Conservation (phyloP, 164 flowering plant species). For the Chimonanthus praecox region DNA sequence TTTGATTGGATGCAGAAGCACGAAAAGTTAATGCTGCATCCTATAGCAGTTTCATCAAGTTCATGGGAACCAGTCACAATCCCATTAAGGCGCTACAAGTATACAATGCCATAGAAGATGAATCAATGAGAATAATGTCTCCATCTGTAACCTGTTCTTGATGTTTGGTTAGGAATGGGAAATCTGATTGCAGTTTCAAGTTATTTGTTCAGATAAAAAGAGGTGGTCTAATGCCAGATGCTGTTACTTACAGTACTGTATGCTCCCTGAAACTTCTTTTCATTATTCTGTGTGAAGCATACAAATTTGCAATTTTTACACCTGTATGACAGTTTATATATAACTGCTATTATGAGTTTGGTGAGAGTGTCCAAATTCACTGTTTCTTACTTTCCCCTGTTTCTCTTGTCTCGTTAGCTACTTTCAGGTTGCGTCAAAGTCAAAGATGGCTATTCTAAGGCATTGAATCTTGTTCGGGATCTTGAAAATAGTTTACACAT, state of each 20-base stretch:
- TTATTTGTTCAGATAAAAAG: slow-evolving; percentile 80
- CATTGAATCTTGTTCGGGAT: slow-evolving; percentile 66
- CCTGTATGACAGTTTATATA: neutral
- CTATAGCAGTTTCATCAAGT: slow-evolving; percentile 77
- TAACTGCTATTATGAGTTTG: neutral
- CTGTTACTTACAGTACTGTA: slow-evolving; percentile 82
- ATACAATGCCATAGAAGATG: slow-evolving; percentile 59
- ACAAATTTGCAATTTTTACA: neutral
- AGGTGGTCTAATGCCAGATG: slow-evolving; percentile 70
- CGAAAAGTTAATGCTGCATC: slow-evolving; percentile 59
- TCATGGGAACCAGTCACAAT: slow-evolving; percentile 50
- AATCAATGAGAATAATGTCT: slow-evolving; percentile 41
- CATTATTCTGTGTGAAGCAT: neutral
- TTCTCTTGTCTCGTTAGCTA: slow-evolving; percentile 40
- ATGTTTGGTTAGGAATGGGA: slow-evolving; percentile 67
- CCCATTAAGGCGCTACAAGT: slow-evolving; percentile 59
- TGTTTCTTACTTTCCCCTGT: too few relatives aligned
- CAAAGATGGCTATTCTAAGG: slow-evolving; percentile 64
- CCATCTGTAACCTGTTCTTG: slow-evolving; percentile 74
- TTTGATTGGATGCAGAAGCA: slow-evolving; percentile 83
- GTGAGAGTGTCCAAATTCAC: neutral
- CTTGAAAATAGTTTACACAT: slow-evolving; percentile 40
- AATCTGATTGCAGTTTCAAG: slow-evolving; percentile 49
- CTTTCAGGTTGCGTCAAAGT: slow-evolving; percentile 78
- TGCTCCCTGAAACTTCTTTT: slow-evolving; percentile 13